A percentile compares a stretch with the other conserved stretches of the same genome.
Conservation (phyloP, 2,329 filamentous ascomycete genomes). For the Pseudogymnoascus sp. region DNA sequence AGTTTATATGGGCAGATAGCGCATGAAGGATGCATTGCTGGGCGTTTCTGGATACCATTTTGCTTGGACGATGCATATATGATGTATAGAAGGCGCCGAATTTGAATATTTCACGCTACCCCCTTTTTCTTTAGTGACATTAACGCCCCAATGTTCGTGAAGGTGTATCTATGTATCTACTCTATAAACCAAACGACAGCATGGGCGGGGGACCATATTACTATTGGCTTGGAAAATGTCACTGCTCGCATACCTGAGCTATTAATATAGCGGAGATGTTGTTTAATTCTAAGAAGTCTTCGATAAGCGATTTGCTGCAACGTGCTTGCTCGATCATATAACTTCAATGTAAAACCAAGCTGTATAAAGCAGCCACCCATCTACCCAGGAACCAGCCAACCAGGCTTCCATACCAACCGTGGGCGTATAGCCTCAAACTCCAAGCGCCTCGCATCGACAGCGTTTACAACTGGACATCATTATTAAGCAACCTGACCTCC, state of each 20-base stretch:
- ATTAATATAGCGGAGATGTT: background rate
- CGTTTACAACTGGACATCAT: constrained; percentile 70
- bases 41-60: constrained; percentile 12
- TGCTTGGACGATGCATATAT: background rate
- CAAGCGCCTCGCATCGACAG: constrained; percentile 5
- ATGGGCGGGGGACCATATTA: background rate
- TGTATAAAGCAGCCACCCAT: background rate
- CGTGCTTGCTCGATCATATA: background rate
- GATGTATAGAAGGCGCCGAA: background rate
- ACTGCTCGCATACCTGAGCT: background rate
- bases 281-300: background rate
- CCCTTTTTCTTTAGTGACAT: background rate
- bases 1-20: constrained; percentile 3
- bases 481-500: constrained; percentile 82
- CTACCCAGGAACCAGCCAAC: constrained; percentile 5
- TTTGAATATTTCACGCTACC: background rate
- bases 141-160: background rate
- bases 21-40: background rate
- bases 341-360: background rate
- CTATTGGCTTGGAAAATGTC: background rate
- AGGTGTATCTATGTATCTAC: background rate
- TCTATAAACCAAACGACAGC: background rate
- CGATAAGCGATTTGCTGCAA: background rate
- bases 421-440: constrained; percentile 5
- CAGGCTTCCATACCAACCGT: constrained; percentile 7